These are phyloP conservation scores for Microcos paniculata DNA, from an alignment of 345 rosid species.

Conservation along the genomic window DNA sequence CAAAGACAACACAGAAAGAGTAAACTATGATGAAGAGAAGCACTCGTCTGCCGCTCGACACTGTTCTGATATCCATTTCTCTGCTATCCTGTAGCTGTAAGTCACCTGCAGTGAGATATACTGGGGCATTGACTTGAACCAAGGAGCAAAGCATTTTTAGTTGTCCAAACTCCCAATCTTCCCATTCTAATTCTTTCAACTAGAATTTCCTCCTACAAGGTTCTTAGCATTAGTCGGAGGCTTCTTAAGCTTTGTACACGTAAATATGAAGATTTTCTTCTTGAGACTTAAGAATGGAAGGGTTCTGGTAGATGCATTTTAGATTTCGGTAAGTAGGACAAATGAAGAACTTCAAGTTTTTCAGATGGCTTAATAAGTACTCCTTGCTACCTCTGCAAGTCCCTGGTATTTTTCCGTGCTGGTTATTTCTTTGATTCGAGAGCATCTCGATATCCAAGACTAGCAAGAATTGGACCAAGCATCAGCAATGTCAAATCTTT, in stretches of 20 bases:
- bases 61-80: not conserved
- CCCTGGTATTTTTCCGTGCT: not conserved
- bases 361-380: no score
- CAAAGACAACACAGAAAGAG: not conserved
- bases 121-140: not conserved
- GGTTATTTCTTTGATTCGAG: not conserved
- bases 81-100: not conserved
- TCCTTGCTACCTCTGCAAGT: not conserved
- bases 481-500: no score
- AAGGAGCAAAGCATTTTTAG: not conserved
- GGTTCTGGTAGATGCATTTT: not conserved
- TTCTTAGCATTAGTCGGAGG: not conserved
- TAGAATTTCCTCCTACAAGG: not conserved
- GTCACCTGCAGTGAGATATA: not conserved
- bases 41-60: not conserved
- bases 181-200: not conserved
- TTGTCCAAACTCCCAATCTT: not conserved
- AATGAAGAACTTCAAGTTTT: not conserved
- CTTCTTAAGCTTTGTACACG: no score
- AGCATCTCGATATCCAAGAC: not conserved
- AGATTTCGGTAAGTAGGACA: not conserved
- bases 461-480: no score
- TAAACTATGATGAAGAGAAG: not conserved
- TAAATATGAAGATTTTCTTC: no score
- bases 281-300: not conserved